Base-by-base conservation (phyloP, 2,329 filamentous ascomycete species). In the Ophiostoma himal-ulmi region DNA sequence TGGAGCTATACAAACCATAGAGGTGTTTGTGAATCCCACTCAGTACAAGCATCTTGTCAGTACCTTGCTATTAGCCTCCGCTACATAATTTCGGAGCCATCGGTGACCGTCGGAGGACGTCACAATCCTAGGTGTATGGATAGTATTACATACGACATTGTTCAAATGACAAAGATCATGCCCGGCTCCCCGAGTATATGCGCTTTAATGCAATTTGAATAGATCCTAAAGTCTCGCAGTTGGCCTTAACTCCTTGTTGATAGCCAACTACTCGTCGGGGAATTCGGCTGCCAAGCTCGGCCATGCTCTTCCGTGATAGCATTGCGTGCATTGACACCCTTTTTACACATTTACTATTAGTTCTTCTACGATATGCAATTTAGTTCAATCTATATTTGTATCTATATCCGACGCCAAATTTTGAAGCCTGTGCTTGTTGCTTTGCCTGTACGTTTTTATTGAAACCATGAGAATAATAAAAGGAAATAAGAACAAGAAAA, bases 41-140 rank as follows among this genome's bases (percentile, higher is more conserved):
- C 30, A 3, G 30, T 30, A 30, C 22, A 48, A 13, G 41, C 17
- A 44, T 44, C 41, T 44, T 17, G 41, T 5, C 37, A 39, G 14
- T 44, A 44, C 2, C 41, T 22, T 54, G n/a, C 5, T 22, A 22
- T 54, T 22, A n/a, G n/a, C 48, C 20, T 57, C 52, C 52, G 52
- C 52, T 57, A 57, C n/a, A 48, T 57, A 57, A 13, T 57, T 57
- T 57, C 52, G 52, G 52, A 57, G 52, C 52, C 22, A 57, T 57
- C 52, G 52, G 52, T 57, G 52, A 22, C 52, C 52, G 52, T 26
- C 52, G 22, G 52, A 57, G 52, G 52, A 57, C 52, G 22, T 11
- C 22, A 57, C 44, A 17, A 48, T 48, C 17, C 44, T n/a, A 57
- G 52, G 52, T 57, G 52, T 57, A 57, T n/a, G n/a, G 7, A 20